Conservation (phyloP, 2,329 filamentous ascomycete genomes). For the Lachnellula occidentalis region DNA sequence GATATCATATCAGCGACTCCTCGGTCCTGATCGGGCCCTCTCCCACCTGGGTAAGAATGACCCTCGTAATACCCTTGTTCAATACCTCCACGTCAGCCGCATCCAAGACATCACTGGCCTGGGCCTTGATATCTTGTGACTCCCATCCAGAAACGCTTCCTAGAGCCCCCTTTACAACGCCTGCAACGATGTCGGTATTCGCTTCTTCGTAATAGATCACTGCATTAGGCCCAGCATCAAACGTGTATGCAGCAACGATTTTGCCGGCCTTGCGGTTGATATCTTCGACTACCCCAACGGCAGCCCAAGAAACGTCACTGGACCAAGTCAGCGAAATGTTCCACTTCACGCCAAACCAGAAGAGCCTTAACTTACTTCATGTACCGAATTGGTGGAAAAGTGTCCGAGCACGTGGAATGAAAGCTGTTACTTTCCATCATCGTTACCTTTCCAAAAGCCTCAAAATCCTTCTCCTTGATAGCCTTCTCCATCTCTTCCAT, state of each 20-base stretch:
- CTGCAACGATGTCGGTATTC: conserved; percentile 67
- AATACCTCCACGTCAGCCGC: conserved; percentile 60
- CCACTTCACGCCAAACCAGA: background rate
- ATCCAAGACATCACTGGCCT: conserved; percentile 54
- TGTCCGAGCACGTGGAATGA: conserved; percentile 92
- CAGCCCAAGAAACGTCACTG: conserved; percentile 73
- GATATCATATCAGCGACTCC: conserved; percentile 57
- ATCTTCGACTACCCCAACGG: conserved; percentile 81
- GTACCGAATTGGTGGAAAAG: conserved; percentile 96
- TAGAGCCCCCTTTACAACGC: conserved; percentile 67
- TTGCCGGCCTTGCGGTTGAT: conserved; percentile 78
- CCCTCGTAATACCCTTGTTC: conserved; percentile 74
- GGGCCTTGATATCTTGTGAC: conserved; percentile 45
- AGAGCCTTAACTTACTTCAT: conserved; percentile 54
- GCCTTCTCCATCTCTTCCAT: conserved; percentile 85
- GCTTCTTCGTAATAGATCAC: conserved; percentile 92
- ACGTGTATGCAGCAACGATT: conserved; percentile 88
- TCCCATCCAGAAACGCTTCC: conserved; percentile 67
- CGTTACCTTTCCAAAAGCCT: conserved; percentile 79
- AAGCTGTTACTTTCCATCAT: conserved; percentile 98
- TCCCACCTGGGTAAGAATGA: conserved; percentile 88
- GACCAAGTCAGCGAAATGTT: background rate
- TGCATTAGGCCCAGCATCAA: conserved; percentile 94
- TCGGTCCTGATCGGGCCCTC: conserved; percentile 80
- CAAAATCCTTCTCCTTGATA: conserved; percentile 73